These are phyloP conservation scores for Spathaspora boniae DNA, from an alignment of 805 yeast genomes.

Conservation along the genomic window DNA sequence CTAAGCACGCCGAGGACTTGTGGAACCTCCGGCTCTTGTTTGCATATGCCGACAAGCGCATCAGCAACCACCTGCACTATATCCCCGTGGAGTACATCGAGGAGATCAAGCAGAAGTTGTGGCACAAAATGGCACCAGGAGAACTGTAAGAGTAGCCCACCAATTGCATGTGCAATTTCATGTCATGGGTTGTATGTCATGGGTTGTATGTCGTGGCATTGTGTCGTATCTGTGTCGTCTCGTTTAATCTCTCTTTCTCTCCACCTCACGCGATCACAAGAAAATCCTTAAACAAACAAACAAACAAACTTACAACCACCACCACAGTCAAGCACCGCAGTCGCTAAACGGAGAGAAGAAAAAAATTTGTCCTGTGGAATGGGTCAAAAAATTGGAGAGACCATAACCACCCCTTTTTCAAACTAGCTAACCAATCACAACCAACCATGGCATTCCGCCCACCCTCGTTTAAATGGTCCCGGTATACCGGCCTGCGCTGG, in stretches of 20 bases:
- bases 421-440: background rate
- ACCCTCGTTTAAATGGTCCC: slow-evolving; percentile 14
- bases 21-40: slow-evolving; percentile 63
- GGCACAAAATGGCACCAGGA: slow-evolving; percentile 15
- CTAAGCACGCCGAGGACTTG: slow-evolving; percentile 48
- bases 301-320: no score
- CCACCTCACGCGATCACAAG: background rate
- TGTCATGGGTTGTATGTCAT: no score
- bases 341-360: background rate
- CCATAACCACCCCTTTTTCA: background rate
- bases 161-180: background rate
- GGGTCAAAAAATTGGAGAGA: no score
- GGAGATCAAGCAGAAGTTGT: slow-evolving; percentile 43
- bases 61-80: slow-evolving; percentile 38
- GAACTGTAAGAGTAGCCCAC: background rate
- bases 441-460: slow-evolving; percentile 21
- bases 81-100: slow-evolving; percentile 52
- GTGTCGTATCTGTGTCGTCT: no score
- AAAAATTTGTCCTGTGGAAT: slow-evolving; percentile 1
- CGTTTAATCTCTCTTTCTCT: no score
- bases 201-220: no score
- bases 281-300: background rate
- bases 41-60: slow-evolving; percentile 50
- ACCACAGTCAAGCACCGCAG: no score
- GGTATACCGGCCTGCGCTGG: slow-evolving; percentile 12